Conservation (phyloP, 2,329 filamentous ascomycete genomes). For the Aspergillus spinulosporus region DNA sequence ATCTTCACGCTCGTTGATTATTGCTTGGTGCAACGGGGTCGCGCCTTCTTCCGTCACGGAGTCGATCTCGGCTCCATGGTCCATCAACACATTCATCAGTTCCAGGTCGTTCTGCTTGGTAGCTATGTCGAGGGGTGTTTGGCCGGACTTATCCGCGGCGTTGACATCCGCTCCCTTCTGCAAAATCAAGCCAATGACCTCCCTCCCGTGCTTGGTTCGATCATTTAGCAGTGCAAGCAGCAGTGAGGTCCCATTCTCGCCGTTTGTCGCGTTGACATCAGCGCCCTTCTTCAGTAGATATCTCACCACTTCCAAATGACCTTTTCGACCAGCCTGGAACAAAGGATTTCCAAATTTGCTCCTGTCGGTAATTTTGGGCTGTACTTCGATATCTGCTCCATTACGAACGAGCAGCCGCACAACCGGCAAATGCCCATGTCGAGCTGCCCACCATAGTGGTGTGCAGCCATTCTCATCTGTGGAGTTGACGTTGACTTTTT, state of each 20-base stretch:
- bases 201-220: constrained; percentile 20
- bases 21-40: constrained; percentile 26
- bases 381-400: constrained; percentile 21
- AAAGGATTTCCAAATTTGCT: constrained; percentile 21
- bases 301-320: constrained; percentile 27
- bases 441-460: constrained; percentile 27
- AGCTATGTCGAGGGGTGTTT: constrained; percentile 25
- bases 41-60: constrained; percentile 20
- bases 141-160: constrained; percentile 21
- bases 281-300: constrained; percentile 30
- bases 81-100: constrained; percentile 18
- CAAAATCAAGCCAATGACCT: constrained; percentile 24
- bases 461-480: constrained; percentile 22
- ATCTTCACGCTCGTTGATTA: constrained; percentile 24
- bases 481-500: constrained; percentile 22
- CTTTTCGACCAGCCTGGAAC: constrained; percentile 26
- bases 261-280: constrained; percentile 23
- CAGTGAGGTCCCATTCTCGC: constrained; percentile 22
- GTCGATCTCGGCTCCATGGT: constrained; percentile 20
- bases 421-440: constrained; percentile 23
- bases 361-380: constrained; percentile 11
- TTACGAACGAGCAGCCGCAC: constrained; percentile 24
- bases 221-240: constrained; percentile 23
- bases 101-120: constrained; percentile 21
- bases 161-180: constrained; percentile 28